A percentile compares a stretch with the other conserved stretches of the same genome.
Conservation (phyloP, 305 asterid species). For the Rubia tinctorum region DNA sequence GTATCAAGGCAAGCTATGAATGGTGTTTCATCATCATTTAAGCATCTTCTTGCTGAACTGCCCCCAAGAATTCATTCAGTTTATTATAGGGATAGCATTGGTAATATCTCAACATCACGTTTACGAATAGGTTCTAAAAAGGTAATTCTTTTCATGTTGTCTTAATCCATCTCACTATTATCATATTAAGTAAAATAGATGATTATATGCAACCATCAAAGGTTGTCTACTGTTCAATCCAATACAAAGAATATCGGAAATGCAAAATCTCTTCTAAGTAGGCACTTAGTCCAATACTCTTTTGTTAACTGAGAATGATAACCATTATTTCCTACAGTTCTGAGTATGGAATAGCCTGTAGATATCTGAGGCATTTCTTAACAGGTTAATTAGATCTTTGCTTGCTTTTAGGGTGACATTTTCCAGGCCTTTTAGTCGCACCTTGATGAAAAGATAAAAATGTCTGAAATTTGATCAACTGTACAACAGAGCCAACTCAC, state of each 20-base stretch:
- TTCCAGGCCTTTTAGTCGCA: not conserved
- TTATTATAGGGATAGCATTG: slow-evolving; percentile 93
- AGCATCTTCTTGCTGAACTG: slow-evolving; percentile 80
- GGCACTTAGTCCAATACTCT: not conserved
- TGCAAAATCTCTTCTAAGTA: not conserved
- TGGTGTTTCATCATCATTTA: slow-evolving; percentile 82
- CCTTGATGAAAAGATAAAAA: not conserved
- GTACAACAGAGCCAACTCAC: not conserved
- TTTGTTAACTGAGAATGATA: not conserved
- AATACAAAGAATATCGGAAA: not conserved
- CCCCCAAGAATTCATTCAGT: slow-evolving; percentile 98
- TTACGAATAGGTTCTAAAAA: slow-evolving; percentile 70
- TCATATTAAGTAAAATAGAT: not conserved
- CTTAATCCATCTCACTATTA: not conserved
- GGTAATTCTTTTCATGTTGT: slow-evolving; percentile 39
- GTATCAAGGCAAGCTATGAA: slow-evolving; percentile 51
- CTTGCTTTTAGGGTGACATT: not conserved
- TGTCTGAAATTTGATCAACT: not conserved
- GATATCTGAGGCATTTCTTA: not conserved
- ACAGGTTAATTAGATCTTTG: not conserved
- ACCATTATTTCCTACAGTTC: not conserved
- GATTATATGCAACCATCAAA: not conserved
- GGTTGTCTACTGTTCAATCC: not conserved
- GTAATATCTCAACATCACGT: slow-evolving; percentile 88
- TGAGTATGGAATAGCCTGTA: not conserved